A percentile compares a stretch with the other conserved stretches of the same genome.
These are phyloP conservation scores for Tolypocladium sp. DNA, from an alignment of 2,329 filamentous ascomycete species.

Conservation along the genomic window DNA sequence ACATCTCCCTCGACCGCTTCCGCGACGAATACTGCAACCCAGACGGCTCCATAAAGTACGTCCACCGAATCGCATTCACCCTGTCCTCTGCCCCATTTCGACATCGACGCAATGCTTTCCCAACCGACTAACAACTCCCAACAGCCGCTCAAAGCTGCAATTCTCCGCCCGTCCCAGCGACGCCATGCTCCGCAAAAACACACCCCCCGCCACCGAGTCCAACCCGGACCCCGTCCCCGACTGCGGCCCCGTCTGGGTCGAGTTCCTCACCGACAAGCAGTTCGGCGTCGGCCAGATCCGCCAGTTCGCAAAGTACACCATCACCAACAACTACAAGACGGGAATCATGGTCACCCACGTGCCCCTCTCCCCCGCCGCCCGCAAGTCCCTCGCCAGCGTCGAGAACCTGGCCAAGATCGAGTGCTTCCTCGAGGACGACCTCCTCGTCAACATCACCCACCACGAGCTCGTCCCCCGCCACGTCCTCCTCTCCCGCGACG, in stretches of 20 bases:
- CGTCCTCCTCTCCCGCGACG: constrained; percentile 78
- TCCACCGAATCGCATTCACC: not conserved
- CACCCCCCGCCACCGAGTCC: constrained; percentile 56
- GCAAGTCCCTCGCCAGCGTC: constrained; percentile 75
- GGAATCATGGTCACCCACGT: constrained; percentile 85
- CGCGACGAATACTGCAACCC: constrained; percentile 59
- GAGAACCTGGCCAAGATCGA: constrained; percentile 74
- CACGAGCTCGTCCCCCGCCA: constrained; percentile 96
- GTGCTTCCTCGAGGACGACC: constrained; percentile 90
- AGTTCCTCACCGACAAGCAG: constrained; percentile 73
- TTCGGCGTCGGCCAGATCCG: constrained; percentile 92
- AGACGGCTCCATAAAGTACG: constrained; percentile 70
- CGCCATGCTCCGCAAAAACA: constrained; percentile 78
- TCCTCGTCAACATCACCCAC: constrained; percentile 95
- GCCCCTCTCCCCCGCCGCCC: constrained; percentile 74
- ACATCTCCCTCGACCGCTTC: constrained; percentile 79
- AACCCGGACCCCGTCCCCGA: constrained; percentile 64
- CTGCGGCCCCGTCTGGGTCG: constrained; percentile 84
- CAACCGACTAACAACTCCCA: not conserved
- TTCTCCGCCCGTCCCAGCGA: constrained; percentile 82
- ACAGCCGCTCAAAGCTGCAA: constrained; percentile 72
- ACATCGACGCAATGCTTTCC: too few species aligned
- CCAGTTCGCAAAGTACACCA: constrained; percentile 74
- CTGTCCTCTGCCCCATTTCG: not conserved
- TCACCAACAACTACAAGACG: constrained; percentile 72